Base-by-base conservation (phyloP, 2,329 filamentous ascomycete genomes). In the Calycina herbarum region DNA sequence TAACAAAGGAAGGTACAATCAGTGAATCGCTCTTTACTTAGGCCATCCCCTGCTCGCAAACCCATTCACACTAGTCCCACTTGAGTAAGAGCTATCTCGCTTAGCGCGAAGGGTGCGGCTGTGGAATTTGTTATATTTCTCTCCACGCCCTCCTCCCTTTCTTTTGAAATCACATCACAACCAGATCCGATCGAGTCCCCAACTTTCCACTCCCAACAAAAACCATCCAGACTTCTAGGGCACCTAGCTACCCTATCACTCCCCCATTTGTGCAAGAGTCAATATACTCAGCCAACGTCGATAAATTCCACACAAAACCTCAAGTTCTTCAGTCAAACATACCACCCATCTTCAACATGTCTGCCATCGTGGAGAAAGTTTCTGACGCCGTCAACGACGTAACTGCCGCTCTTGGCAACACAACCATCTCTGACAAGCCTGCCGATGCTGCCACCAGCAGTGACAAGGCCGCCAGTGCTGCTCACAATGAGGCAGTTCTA, bases 401-500 rank as follows among this genome's bases (percentile, higher is more conserved):
- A 85, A 89, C 90, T 83, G 75, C 75, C 72, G 83, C 83, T 85
- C 81, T 90, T 85, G 86, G 87, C 80, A 85, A 85, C 80, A 84
- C 85, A 80, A 83, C 83, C 78, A 79, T 90, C 79, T 82, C 83
- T 78, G 84, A 89, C 78, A 74, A 72, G 73, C 72, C 74, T 67
- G 70, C 73, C 38, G 84, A 83, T 73, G 78, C 83, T 77, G 87
- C 88, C 78, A 38, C 64, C 56, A 86, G 86, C 82, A 86, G 91
- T 82, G 79, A 79, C 76, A 83, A 83, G 80, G 48, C 70, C 29
- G 74, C 77, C 70, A 72, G 67, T 24, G 73, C 78, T 73, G 80
- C 89, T 76, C 86, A 91, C 82, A 90, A 92, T 79, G 93, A 97
- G 81, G 93, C 94, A 81, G 93, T 95, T 79, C 90, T 95, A 81